Evolutionary conservation across 352 stramenopile genomes (phyloP), one percentile per base, ranked within the genome.

Genomic region (Pythium folliculosum): DNA sequence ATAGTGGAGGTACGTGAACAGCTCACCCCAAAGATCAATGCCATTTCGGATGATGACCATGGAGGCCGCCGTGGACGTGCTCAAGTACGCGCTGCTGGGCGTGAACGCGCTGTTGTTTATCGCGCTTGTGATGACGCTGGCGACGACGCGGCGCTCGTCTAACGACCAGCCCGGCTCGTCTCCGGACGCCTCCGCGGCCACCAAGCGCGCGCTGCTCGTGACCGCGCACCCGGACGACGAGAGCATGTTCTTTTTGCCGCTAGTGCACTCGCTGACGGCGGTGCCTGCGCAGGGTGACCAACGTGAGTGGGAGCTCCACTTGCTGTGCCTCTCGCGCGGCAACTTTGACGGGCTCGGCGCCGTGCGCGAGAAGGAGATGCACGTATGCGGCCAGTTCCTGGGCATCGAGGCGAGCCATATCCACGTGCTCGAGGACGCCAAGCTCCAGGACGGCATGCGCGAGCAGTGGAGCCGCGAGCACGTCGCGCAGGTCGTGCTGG

Each of bases 141-240:
- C 68, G 14, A 82, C 69, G 0, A 45, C 58, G 5, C 21, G 19
- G 30, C 1, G 17, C 45, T 61, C 19, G 6, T 25, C 10, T 60
- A 68, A 1, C 37, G 49, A 27, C 21, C 44, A 67, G 32, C 43
- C 53, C 25, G 27, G 27, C 27, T 0, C 45, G 25, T 35, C 22
- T n/a, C 23, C 44, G 27, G 68, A 57, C 10, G 12, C 48, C 44
- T 30, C 19, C 13, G 17, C 17, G 63, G 57, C n/a, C 55, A 67
- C 8, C 52, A 90, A 89, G 50, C 72, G 67, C 1, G 84, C 85
- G 59, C 66, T 95, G 56, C 65, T 98, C 10, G 88, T 99, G 47
- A 97, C 91, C 9, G 94, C 95, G n/a, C 96, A 99, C 78, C 96
- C 96, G 45, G 96, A 99, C 68, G 96, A 99, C 72, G 96, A 99